Conservation (phyloP, 2,329 filamentous ascomycete genomes). For the Paracorniculantispora psalliotae region DNA sequence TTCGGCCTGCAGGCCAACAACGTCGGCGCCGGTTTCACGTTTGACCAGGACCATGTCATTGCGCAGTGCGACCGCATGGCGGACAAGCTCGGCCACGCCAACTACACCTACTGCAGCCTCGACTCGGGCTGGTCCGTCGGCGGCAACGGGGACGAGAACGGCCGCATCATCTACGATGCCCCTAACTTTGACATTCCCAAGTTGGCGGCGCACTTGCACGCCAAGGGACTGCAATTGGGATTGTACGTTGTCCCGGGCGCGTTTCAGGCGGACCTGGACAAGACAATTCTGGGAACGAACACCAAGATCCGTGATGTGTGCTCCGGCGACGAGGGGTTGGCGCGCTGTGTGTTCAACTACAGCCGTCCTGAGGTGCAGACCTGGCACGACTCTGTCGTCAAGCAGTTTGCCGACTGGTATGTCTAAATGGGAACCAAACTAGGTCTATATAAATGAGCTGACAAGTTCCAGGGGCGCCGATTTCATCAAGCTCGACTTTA, state of each 20-base stretch:
- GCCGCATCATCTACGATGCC: slow-evolving; percentile 18
- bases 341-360: slow-evolving; percentile 17
- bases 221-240: slow-evolving; percentile 17
- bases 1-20: slow-evolving; percentile 18
- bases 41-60: slow-evolving; percentile 18
- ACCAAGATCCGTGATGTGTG: slow-evolving; percentile 18
- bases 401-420: slow-evolving; percentile 19
- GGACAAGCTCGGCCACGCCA: background rate
- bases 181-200: slow-evolving; percentile 16
- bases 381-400: slow-evolving; percentile 18
- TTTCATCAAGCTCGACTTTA: slow-evolving; percentile 19
- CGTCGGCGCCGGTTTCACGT: slow-evolving; percentile 11
- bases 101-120: slow-evolving; percentile 18
- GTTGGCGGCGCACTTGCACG: slow-evolving; percentile 17
- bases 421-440: too few relatives aligned
- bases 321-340: slow-evolving; percentile 17
- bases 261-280: slow-evolving; percentile 16
- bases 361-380: slow-evolving; percentile 15
- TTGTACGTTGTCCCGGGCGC: slow-evolving; percentile 19
- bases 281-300: slow-evolving; percentile 17
- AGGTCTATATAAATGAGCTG: background rate
- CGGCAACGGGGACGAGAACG: slow-evolving; percentile 18
- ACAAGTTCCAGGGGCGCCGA: slow-evolving; percentile 15
- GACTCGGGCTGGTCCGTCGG: slow-evolving; percentile 21
- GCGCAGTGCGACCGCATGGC: slow-evolving; percentile 17